phyloP scores from a whole-genome alignment of 805 yeast genomes.

The Saccharomycopsis guyanensis region DNA sequence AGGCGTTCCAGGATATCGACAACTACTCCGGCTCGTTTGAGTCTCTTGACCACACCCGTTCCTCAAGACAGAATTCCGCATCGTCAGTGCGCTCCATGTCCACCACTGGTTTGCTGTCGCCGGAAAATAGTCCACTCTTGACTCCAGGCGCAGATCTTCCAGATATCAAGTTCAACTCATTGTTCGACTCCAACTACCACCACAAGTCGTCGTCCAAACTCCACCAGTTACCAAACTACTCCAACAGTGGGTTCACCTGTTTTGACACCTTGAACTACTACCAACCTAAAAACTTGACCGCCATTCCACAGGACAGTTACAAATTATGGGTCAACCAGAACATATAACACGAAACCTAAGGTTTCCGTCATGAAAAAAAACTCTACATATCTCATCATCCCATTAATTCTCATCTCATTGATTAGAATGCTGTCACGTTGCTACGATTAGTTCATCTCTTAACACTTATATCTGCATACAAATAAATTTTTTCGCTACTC shows the following conservation, averaged over 20 bases:
- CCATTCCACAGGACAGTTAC: constrained; percentile 19
- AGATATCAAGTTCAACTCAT: constrained; percentile 12
- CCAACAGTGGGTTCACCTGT: neutral
- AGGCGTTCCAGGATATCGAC: constrained; percentile 4
- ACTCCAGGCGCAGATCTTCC: constrained; percentile 6
- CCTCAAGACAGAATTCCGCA: neutral
- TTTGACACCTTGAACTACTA: constrained; percentile 2
- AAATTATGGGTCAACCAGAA: constrained; percentile 17
- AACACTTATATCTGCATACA: too few species aligned
- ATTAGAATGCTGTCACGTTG: neutral
- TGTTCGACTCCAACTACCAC: constrained; percentile 5
- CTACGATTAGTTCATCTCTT: too few species aligned
- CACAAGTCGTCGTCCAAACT: neutral
- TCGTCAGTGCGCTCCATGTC: constrained; percentile 1
- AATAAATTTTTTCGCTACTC: too few species aligned
- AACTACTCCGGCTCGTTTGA: neutral
- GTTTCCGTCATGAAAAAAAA: neutral
- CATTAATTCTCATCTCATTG: too few species aligned
- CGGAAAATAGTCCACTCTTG: constrained; percentile 16
- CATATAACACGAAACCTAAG: neutral
- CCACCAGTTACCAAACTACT: neutral
- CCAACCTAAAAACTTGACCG: constrained; percentile 6
- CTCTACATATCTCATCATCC: neutral
- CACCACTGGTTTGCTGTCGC: neutral
- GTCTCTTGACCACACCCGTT: neutral